phyloP scores from a whole-genome alignment of 371 early-diverging fungal species.

The Dinochytrium kinnereticum region DNA sequence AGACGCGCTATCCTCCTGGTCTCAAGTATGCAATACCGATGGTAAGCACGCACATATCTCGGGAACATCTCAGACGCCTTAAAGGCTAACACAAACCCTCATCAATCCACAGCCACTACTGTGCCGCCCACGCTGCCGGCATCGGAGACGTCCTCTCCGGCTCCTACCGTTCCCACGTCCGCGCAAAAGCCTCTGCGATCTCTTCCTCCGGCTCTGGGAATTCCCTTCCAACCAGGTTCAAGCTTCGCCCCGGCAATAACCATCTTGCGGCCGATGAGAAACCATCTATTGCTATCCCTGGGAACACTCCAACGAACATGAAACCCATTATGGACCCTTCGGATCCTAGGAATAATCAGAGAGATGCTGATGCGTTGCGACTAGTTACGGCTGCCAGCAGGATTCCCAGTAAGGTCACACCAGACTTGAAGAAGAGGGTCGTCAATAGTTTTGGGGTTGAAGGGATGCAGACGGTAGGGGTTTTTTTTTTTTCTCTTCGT shows the following conservation, averaged over 20 bases:
- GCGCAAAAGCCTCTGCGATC: background rate
- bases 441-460: slow-evolving; percentile 3
- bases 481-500: too few relatives aligned
- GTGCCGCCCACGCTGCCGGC: background rate
- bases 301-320: background rate
- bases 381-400: slow-evolving; percentile 15
- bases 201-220: background rate
- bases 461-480: slow-evolving; percentile 3
- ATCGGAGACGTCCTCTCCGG: background rate
- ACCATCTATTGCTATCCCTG: background rate
- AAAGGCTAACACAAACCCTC: too few relatives aligned
- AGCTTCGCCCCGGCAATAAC: too few relatives aligned
- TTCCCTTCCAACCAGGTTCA: background rate
- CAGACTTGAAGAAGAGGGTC: background rate
- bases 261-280: too few relatives aligned
- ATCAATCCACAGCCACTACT: background rate
- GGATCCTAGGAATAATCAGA: background rate
- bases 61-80: too few relatives aligned
- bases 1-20: background rate
- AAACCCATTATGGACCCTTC: slow-evolving; percentile 5
- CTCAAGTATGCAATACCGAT: background rate
- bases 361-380: background rate
- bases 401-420: slow-evolving; percentile 14
- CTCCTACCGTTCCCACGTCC: background rate
- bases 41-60: background rate